phyloP scores from a whole-genome alignment of 352 stramenopile genomes.

The Blastocystis sp. region DNA sequence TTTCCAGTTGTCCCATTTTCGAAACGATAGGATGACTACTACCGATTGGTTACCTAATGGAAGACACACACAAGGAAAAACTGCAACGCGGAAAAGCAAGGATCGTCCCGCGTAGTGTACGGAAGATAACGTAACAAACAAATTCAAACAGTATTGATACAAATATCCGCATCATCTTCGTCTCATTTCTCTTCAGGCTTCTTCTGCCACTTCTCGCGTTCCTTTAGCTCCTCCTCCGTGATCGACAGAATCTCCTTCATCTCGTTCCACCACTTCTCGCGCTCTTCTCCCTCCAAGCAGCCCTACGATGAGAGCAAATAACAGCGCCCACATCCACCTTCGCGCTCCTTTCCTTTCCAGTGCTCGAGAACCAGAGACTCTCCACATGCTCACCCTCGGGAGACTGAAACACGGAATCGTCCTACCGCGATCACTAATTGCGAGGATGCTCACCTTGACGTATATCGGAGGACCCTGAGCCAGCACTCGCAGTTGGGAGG shows the following conservation, averaged over 20 bases:
- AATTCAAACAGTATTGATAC: too few relatives aligned
- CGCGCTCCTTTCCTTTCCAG: background rate
- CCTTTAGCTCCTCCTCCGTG: conserved; percentile 46
- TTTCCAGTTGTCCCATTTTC: conserved; percentile 39
- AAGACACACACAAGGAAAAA: too few relatives aligned
- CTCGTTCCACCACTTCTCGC: conserved; percentile 52
- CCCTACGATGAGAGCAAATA: background rate
- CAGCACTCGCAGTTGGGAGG: conserved; percentile 22
- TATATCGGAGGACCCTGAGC: conserved; percentile 48
- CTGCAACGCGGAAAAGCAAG: too few relatives aligned
- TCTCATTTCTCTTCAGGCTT: background rate
- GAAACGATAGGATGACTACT: background rate
- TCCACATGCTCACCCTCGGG: conserved; percentile 39
- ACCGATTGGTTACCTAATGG: too few relatives aligned
- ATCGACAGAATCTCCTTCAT: conserved; percentile 48
- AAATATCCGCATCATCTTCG: too few relatives aligned
- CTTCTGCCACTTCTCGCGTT: background rate
- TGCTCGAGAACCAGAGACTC: conserved; percentile 49
- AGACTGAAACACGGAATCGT: conserved; percentile 12
- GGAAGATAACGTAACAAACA: too few relatives aligned
- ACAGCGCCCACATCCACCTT: conserved; percentile 20
- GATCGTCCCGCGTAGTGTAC: too few relatives aligned
- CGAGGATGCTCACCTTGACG: background rate
- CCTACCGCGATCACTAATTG: background rate
- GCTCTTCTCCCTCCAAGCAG: conserved; percentile 41